These are phyloP conservation scores for Byssoonygena ceratinophila DNA, from an alignment of 2,329 filamentous ascomycete species.

Conservation along the genomic window DNA sequence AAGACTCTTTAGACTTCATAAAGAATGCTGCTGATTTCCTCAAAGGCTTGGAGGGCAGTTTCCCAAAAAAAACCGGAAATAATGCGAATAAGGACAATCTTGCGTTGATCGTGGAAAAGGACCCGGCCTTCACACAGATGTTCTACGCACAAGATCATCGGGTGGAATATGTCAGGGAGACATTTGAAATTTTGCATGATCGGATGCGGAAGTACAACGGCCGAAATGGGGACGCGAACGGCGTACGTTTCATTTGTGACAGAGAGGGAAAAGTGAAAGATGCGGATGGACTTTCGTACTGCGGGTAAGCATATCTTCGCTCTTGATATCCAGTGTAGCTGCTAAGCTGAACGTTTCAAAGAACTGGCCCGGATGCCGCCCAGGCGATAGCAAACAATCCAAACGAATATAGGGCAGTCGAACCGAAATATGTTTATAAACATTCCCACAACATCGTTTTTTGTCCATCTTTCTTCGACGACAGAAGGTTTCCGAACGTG, in stretches of 20 bases:
- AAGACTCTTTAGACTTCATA: not conserved
- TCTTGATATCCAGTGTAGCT: too few relatives aligned
- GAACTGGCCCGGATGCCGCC: conserved; percentile 5
- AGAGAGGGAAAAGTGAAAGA: not conserved
- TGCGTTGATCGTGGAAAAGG: not conserved
- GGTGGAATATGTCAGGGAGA: conserved; percentile 5
- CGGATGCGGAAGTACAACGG: conserved; percentile 5
- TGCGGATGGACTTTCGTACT: not conserved
- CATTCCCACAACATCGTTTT: conserved; percentile 11
- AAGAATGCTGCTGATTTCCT: conserved; percentile 1
- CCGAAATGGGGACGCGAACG: not conserved
- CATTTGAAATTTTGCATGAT: conserved; percentile 1
- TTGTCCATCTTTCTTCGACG: conserved; percentile 9
- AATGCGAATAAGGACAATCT: conserved; percentile 3
- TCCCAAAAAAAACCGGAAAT: conserved; percentile 2
- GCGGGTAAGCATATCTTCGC: conserved; percentile 1
- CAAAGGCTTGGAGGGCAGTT: not conserved
- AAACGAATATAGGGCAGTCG: not conserved
- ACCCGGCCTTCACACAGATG: conserved; percentile 12
- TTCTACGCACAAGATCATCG: conserved; percentile 11
- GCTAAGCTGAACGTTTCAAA: not conserved
- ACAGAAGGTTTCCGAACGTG: conserved; percentile 5
- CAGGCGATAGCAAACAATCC: conserved; percentile 8
- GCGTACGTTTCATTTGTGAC: conserved; percentile 10
- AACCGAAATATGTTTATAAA: conserved; percentile 5